Base-by-base conservation (phyloP, 2,329 filamentous ascomycete genomes). In the Colletotrichum graminicola region DNA sequence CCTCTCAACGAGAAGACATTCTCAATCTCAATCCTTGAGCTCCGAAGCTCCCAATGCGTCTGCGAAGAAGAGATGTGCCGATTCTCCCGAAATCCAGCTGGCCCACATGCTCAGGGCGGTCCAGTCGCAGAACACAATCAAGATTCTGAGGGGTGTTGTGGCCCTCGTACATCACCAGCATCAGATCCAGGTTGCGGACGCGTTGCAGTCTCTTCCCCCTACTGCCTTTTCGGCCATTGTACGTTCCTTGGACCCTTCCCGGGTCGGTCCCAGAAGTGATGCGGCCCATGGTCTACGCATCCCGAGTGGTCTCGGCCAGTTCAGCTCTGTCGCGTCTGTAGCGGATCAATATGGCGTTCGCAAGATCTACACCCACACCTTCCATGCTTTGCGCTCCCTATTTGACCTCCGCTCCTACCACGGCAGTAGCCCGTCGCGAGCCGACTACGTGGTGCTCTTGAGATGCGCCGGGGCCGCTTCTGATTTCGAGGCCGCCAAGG, bases 181-280 rank as follows among this genome's bases (percentile, higher is more conserved):
- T 39, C 45, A 36, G 12, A 52, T 64, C 3, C 57, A 72, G 43
- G 61, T 60, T 18, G 62, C 52, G 12, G 63, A 66, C 6, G 61
- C 67, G 18, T 29, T 74, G 10, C 18, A 32, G 7, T 29, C 73
- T 0, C 76, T 94, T 29, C 84, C 91, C 0, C 78, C 84, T 1
- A 82, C 85, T 1, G 86, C 86, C 0, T 90, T 94, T 76, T 88
- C 89, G 1, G 89, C 92, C 73, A 86, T 92, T 12, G 78, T 95
- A 39, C 85, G 86, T 43, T 83, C 85, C 6, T 79, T 94, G 11
- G 89, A 93, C 68, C 91, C 92, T 0, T 76, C 87, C 5, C 76
- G 79, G 29, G 79, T 89, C 23, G 82, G 87, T 63, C 77, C 80
- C 26, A 79, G 85, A 16, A 77, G 89, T 26, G 90, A 91, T 76